These are phyloP conservation scores for Phytopythium aichiense DNA, from an alignment of 352 stramenopile genomes.

Conservation along the genomic window DNA sequence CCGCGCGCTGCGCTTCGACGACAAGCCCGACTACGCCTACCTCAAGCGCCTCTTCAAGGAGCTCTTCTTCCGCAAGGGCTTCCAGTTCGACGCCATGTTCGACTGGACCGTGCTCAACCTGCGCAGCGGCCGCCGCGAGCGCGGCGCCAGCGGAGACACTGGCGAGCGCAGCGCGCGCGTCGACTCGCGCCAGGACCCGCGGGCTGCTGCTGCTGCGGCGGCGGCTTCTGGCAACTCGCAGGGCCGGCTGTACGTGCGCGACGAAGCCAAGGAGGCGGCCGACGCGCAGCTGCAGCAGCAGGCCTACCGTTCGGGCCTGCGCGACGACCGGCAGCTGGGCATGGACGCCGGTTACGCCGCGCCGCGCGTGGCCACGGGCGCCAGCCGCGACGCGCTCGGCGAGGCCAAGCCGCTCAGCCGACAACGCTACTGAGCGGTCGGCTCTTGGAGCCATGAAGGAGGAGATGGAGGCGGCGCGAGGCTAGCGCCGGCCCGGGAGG, in stretches of 20 bases:
- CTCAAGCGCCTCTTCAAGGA: conserved; percentile 98
- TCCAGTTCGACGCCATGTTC: conserved; percentile 99
- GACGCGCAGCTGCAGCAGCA: conserved; percentile 35
- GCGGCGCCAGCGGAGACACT: conserved; percentile 51
- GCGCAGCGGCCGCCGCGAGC: conserved; percentile 60
- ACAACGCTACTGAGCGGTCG: conserved; percentile 66
- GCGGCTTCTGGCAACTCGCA: conserved; percentile 53
- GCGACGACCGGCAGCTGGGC: conserved; percentile 44
- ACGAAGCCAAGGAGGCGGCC: conserved; percentile 56
- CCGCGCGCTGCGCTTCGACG: conserved; percentile 79
- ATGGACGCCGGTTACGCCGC: conserved; percentile 55
- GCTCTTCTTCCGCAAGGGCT: conserved; percentile 98
- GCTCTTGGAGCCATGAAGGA: conserved; percentile 12
- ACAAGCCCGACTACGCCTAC: conserved; percentile 88
- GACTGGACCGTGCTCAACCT: conserved; percentile 97
- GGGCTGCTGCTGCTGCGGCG: conserved; percentile 22
- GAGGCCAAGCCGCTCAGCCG: conserved; percentile 71
- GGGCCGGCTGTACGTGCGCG: conserved; percentile 57
- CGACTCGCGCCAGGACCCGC: conserved; percentile 46
- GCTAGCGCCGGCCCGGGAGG: not conserved
- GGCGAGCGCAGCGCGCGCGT: conserved; percentile 60
- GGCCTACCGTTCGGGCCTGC: conserved; percentile 52
- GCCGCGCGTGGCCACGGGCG: conserved; percentile 54
- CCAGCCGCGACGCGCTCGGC: conserved; percentile 49
- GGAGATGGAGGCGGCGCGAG: conserved; percentile 9